phyloP scores from a whole-genome alignment of 1,284 basidiomycete genomes.

The Moesziomyces sp. region DNA sequence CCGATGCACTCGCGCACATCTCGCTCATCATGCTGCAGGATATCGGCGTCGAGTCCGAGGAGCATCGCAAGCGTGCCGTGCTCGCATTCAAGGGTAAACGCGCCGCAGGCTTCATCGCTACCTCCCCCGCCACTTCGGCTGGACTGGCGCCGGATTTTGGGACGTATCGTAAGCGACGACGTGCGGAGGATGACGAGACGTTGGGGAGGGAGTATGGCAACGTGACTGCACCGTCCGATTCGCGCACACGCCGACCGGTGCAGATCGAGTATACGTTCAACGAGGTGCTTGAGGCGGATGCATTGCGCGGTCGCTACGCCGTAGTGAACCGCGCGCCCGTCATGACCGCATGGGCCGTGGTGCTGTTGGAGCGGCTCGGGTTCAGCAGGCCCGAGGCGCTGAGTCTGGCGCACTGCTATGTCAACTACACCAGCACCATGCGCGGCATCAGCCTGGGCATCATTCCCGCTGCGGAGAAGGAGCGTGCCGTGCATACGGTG shows the following conservation, averaged over 20 bases:
- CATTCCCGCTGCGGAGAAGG: constrained; percentile 25
- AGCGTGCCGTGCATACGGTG: constrained; percentile 71
- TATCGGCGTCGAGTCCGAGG: constrained; percentile 49
- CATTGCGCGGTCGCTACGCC: constrained; percentile 71
- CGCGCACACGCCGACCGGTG: constrained; percentile 9
- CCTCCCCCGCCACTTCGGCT: constrained; percentile 1
- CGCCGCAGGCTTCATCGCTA: constrained; percentile 34
- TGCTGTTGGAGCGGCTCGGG: constrained; percentile 84
- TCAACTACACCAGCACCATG: constrained; percentile 79
- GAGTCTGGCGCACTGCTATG: constrained; percentile 89
- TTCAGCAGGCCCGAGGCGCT: constrained; percentile 88
- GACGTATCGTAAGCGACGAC: constrained; percentile 23
- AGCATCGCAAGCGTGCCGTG: constrained; percentile 46
- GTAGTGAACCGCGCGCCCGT: constrained; percentile 91
- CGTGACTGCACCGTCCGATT: constrained; percentile 23
- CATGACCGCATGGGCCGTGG: constrained; percentile 90
- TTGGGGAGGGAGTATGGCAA: constrained; percentile 56
- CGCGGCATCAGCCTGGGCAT: constrained; percentile 40
- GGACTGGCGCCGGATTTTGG: constrained; percentile 37
- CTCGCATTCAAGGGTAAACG: constrained; percentile 53
- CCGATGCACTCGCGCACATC: constrained; percentile 33
- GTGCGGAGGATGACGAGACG: constrained; percentile 44
- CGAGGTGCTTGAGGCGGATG: constrained; percentile 43
- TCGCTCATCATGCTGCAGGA: constrained; percentile 50
- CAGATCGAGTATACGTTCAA: constrained; percentile 53